Evolutionary conservation across 768 basidiomycete genomes (phyloP), one percentile per base, ranked within the genome.

Genomic region (Hericium coralloides): DNA sequence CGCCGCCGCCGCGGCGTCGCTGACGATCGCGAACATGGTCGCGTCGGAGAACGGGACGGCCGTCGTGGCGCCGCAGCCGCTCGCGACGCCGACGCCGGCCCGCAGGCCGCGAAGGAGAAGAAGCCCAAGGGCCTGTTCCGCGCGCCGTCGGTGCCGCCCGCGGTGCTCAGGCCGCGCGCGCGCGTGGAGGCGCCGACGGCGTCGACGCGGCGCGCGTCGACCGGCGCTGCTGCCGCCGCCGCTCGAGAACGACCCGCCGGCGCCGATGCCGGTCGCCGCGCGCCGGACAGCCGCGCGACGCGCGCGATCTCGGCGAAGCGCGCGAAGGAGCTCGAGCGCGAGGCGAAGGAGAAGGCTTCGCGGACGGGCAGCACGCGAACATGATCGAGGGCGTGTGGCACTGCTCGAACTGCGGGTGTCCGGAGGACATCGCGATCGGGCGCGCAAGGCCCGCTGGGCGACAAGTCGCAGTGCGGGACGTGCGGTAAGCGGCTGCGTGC

Each of bases 351-450:
- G 68, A 85, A 78, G 66, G 89, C 89, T 89, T 84, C 66, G 84
- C 84, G 41, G 86, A 92, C 64, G 87, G 89, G 8, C 88, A 90
- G 66, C 89, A 89, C 64, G 77, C 85, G 39, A 89, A 92, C 67
- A 76, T 81, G 63, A 87, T 93, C 66, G 75, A 93, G 62, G 92
- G 90, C 1, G 78, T 89, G 4, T 97, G 94, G 94, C 91, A 93
- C 72, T 98, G 94, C 67, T 92, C 91, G 18, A 95, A 93, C 66
- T 97, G 92, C 64, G 94, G 94, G 5, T 89, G 89, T 67, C 94
- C 94, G 0, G 92, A 92, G 66, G 82, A 73, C 63, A 84, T 95
- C 57, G 90, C 92, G 2, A 74, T 92, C 45, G 93, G 93, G 2
- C 91, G 59, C 77, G 92, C 62, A 95, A 95, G 65, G 93, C 1